Conservation (phyloP, 1,284 basidiomycete genomes). For the Xerocomus nothofagi region DNA sequence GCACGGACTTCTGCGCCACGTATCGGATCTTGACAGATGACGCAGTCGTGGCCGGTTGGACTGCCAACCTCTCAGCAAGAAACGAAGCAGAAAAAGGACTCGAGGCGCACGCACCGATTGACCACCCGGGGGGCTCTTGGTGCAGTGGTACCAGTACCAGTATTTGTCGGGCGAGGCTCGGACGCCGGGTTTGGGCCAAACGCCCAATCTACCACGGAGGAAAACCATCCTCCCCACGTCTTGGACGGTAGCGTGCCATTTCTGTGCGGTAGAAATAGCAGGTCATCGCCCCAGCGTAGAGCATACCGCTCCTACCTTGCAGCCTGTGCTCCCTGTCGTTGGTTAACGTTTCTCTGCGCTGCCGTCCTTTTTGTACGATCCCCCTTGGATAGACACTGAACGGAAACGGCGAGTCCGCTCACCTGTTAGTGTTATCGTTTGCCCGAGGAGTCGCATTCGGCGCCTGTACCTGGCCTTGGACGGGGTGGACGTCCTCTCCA, state of each 20-base stretch:
- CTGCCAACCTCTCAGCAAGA: slow-evolving; percentile 17
- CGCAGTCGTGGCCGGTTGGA: slow-evolving; percentile 38
- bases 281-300: background rate
- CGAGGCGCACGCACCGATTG: slow-evolving; percentile 12
- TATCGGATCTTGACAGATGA: slow-evolving; percentile 40
- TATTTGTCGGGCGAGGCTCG: background rate
- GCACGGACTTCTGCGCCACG: slow-evolving; percentile 32
- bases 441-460: background rate
- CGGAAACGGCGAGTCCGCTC: background rate
- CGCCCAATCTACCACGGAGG: slow-evolving; percentile 5
- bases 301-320: slow-evolving; percentile 13
- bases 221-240: slow-evolving; percentile 29
- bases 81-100: background rate
- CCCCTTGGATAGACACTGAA: background rate
- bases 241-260: background rate
- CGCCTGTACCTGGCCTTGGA: background rate
- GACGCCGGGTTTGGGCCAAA: background rate
- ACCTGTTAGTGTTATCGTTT: slow-evolving; percentile 1
- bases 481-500: slow-evolving; percentile 6
- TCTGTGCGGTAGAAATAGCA: background rate
- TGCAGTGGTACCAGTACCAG: background rate
- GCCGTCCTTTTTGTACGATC: slow-evolving; percentile 5
- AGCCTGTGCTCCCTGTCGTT: background rate
- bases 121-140: background rate
- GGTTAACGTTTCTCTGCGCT: slow-evolving; percentile 1